Evolutionary conservation across 495 filamentous ascomycete species (phyloP).

Genomic region (Hypoxylon crocopeplum): DNA sequence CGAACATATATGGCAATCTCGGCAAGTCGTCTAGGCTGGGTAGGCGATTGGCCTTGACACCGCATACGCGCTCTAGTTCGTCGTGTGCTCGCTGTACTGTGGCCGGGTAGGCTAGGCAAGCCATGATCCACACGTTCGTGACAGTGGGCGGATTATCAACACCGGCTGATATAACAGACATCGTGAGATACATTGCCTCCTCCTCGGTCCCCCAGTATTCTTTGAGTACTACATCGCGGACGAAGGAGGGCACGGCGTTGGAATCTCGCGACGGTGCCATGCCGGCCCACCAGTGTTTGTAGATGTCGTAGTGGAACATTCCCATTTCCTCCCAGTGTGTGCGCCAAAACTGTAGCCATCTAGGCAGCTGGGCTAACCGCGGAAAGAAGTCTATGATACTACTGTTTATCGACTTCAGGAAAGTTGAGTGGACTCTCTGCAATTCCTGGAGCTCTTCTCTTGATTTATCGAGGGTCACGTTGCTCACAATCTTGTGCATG

Average conservation of each 20-base stretch:
- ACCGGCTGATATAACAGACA: slow-evolving; percentile 52
- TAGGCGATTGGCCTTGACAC: slow-evolving; percentile 40
- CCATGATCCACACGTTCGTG: slow-evolving; percentile 50
- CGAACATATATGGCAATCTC: slow-evolving; percentile 55
- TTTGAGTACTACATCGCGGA: slow-evolving; percentile 45
- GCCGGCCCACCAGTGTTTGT: slow-evolving; percentile 46
- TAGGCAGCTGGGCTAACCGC: slow-evolving; percentile 43
- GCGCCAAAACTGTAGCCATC: slow-evolving; percentile 51
- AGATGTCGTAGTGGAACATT: slow-evolving; percentile 43
- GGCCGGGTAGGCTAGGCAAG: slow-evolving; percentile 41
- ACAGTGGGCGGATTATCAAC: slow-evolving; percentile 52
- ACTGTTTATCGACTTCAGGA: slow-evolving; percentile 37
- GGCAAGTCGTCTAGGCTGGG: slow-evolving; percentile 54
- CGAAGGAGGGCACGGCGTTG: slow-evolving; percentile 38
- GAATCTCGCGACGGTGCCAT: slow-evolving; percentile 1
- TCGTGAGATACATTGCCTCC: slow-evolving; percentile 53
- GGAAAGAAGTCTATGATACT: slow-evolving; percentile 54
- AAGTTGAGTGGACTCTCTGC: slow-evolving; percentile 39
- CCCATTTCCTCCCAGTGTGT: slow-evolving; percentile 42
- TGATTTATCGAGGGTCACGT: slow-evolving; percentile 1
- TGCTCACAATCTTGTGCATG: slow-evolving; percentile 43
- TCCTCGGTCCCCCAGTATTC: slow-evolving; percentile 48
- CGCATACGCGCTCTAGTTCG: slow-evolving; percentile 52
- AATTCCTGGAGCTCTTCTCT: slow-evolving; percentile 37
- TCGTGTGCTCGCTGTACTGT: slow-evolving; percentile 39